phyloP scores from a whole-genome alignment of 768 basidiomycete genomes.

The Mycena venus region DNA sequence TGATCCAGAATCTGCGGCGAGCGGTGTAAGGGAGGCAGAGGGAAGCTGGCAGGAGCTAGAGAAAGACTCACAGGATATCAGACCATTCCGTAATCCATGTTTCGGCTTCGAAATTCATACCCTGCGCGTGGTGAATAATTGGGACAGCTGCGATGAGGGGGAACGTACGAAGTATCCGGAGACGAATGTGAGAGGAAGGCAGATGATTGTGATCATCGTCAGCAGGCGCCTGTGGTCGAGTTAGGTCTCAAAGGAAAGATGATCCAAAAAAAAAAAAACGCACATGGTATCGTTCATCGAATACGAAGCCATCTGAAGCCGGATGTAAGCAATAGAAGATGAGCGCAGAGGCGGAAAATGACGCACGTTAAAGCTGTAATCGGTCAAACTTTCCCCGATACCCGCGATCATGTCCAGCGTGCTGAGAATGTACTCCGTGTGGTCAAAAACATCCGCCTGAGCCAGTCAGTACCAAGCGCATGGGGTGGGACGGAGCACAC shows the following conservation, averaged over 20 bases:
- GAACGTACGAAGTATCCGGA: conserved; percentile 80
- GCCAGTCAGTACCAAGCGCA: conserved; percentile 9
- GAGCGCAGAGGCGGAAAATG: conserved; percentile 20
- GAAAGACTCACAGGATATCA: conserved; percentile 60
- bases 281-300: conserved; percentile 79
- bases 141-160: neutral
- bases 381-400: conserved; percentile 75
- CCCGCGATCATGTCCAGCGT: conserved; percentile 78
- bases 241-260: neutral
- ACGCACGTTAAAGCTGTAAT: conserved; percentile 78
- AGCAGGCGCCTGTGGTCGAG: conserved; percentile 64
- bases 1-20: conserved; percentile 73
- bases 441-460: conserved; percentile 79
- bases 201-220: conserved; percentile 78
- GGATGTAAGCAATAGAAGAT: neutral
- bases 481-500: conserved; percentile 31
- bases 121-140: conserved; percentile 50
- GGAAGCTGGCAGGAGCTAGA: too few relatives aligned
- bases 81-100: conserved; percentile 40
- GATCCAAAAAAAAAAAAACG: conserved; percentile 27
- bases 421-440: conserved; percentile 76
- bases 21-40: neutral
- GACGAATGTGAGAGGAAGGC: conserved; percentile 76
- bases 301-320: conserved; percentile 68
- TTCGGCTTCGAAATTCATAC: conserved; percentile 75